Evolutionary conservation across 495 filamentous ascomycete genomes (phyloP).

Genomic region (Neurospora tetraspora): DNA sequence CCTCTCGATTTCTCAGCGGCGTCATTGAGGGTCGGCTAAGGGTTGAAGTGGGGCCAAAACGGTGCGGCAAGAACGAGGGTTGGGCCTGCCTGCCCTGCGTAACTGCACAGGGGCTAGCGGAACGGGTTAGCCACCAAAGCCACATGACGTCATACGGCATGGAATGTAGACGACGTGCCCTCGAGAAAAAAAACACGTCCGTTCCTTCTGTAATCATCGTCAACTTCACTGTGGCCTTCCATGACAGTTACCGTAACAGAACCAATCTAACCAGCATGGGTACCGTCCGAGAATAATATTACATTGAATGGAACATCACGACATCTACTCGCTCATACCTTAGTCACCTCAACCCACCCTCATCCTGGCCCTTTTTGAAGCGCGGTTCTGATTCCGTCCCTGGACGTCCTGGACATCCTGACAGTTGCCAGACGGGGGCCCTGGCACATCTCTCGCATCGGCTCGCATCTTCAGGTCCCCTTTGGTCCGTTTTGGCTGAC

Average conservation of each 20-base stretch:
- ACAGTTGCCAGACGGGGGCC: not conserved
- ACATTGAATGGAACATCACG: not conserved
- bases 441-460: not conserved
- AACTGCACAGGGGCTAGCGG: conserved; percentile 2
- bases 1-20: not conserved
- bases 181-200: not conserved
- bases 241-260: not conserved
- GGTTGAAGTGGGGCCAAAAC: not conserved
- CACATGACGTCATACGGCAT: conserved; percentile 6
- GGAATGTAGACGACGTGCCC: not conserved
- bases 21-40: not conserved
- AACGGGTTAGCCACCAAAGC: conserved; percentile 3
- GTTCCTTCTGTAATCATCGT: not conserved
- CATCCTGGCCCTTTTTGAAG: not conserved
- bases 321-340: not conserved
- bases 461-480: not conserved
- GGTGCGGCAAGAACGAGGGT: not conserved
- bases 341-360: not conserved
- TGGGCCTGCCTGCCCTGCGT: not conserved
- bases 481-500: not conserved
- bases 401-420: not conserved
- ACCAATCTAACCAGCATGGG: not conserved
- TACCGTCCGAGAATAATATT: not conserved
- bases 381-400: not conserved
- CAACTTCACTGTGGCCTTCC: not conserved